Base-by-base conservation (phyloP, 345 rosid species). In the Lenwebbia sp. region DNA sequence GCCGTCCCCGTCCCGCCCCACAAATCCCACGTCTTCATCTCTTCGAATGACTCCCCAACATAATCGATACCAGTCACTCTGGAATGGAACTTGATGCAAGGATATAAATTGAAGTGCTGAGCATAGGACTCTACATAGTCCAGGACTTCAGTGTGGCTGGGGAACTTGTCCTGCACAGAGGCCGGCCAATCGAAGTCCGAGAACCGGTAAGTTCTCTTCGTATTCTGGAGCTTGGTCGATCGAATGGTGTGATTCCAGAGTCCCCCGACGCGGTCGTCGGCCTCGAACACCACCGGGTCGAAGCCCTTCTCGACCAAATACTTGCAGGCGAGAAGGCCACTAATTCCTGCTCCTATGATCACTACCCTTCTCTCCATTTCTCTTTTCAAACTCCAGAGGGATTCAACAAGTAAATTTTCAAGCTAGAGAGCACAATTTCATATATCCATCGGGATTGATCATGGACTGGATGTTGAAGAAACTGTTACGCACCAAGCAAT, bases 241-340 rank as follows among this genome's bases (percentile, higher is more conserved):
- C 82, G 76, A 0, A 87, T 19, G 1, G 90, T 89, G 30, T 83
- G 90, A 25, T 82, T 19, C 92, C 93, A 91, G 14, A 90, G 85
- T 1, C 93, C 93, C 26, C 92, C 91, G 8, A 90, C 30, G 14
- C 54, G 14, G 23, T 55, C 50, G 1, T 88, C 84, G 9, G 89
- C 89, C 87, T 92, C 92, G n/a, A 92, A 92, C 47, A 91, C 92
- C 4, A 85, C 70, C 0, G 90, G 91, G 21, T 85, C 17, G 55
- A 88, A 90, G 23, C 93, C 93, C 44, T 86, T 90, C 52, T 84
- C 75, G 40, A 90, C 65, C 13, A 11, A 22, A 83, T 89, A 83
- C 86, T 90, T 90, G 54, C 90, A 91, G 25, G 94, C 91, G 7
- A 90, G 62, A n/a, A 92, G 92, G 40, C 94, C 94, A 49, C 94